A percentile compares a stretch with the other conserved stretches of the same genome.
Evolutionary conservation across 2,329 filamentous ascomycete species (phyloP).

Genomic region (Aspergillus nomiae): DNA sequence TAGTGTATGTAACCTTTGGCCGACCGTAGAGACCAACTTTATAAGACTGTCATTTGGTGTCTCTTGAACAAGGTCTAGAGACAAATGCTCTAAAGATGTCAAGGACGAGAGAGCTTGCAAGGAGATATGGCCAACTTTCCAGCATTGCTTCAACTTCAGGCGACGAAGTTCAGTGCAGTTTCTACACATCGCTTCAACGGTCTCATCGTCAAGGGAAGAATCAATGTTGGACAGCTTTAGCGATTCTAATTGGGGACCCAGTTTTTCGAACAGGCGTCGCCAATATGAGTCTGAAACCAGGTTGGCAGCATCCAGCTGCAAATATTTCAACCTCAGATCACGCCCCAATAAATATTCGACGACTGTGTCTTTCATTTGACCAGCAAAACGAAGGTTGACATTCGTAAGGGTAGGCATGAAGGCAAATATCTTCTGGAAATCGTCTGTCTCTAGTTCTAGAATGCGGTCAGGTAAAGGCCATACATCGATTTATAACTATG

Average conservation of each 20-base stretch:
- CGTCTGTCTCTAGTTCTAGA: slow-evolving; percentile 67
- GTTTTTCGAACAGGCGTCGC: slow-evolving; percentile 67
- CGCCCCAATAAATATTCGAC: slow-evolving; percentile 79
- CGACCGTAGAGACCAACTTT: slow-evolving; percentile 63
- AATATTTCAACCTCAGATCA: slow-evolving; percentile 65
- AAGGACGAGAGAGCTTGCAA: slow-evolving; percentile 67
- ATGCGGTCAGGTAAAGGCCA: not conserved
- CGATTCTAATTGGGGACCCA: slow-evolving; percentile 65
- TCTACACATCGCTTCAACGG: slow-evolving; percentile 62
- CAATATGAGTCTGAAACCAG: slow-evolving; percentile 77
- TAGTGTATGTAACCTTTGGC: slow-evolving; percentile 70
- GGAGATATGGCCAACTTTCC: slow-evolving; percentile 67
- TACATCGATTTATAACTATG: slow-evolving; percentile 27
- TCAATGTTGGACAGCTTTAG: slow-evolving; percentile 85
- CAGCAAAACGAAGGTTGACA: slow-evolving; percentile 79
- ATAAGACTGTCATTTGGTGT: slow-evolving; percentile 61
- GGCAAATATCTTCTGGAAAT: slow-evolving; percentile 80
- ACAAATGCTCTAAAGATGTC: slow-evolving; percentile 69
- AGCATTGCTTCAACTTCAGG: slow-evolving; percentile 81
- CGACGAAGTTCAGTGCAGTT: slow-evolving; percentile 69
- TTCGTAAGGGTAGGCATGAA: slow-evolving; percentile 68
- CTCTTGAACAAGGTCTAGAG: slow-evolving; percentile 65
- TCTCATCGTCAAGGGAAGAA: slow-evolving; percentile 74
- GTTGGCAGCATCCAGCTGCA: slow-evolving; percentile 83
- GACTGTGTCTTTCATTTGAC: slow-evolving; percentile 85